These are phyloP conservation scores for Coemansia sp. DNA, from an alignment of 192 early-diverging fungal genomes.

Conservation along the genomic window DNA sequence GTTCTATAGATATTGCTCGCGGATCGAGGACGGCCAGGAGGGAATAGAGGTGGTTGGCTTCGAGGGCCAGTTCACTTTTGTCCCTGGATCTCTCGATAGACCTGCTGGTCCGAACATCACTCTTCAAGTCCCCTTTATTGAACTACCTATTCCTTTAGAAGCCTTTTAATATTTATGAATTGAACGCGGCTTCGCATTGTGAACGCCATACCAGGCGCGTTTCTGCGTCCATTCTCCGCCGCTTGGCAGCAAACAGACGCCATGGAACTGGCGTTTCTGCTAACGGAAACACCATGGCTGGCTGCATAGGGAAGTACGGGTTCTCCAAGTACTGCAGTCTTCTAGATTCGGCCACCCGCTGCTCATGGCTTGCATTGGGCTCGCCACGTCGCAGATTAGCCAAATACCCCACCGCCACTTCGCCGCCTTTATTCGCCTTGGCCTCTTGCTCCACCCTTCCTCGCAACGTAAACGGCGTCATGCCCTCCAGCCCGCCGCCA, in stretches of 20 bases:
- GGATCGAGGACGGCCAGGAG: conserved; percentile 29
- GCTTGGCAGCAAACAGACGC: conserved; percentile 37
- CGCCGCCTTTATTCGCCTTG: neutral
- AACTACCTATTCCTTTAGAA: conserved; percentile 38
- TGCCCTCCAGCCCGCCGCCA: conserved; percentile 34
- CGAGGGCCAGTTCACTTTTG: conserved; percentile 38
- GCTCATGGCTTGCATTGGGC: neutral
- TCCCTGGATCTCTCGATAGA: conserved; percentile 38
- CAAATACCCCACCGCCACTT: conserved; percentile 11
- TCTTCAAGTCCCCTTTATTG: conserved; percentile 26
- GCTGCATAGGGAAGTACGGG: conserved; percentile 43
- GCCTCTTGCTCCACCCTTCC: conserved; percentile 38
- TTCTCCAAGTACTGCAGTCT: conserved; percentile 40
- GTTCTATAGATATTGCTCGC: conserved; percentile 37
- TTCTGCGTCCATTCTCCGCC: conserved; percentile 40
- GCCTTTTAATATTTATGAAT: conserved; percentile 10
- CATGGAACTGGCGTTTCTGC: conserved; percentile 38
- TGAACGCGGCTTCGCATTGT: conserved; percentile 36
- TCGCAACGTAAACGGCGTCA: conserved; percentile 51
- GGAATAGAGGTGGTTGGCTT: conserved; percentile 22
- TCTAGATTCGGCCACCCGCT: neutral
- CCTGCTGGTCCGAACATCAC: conserved; percentile 30
- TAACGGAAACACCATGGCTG: conserved; percentile 35
- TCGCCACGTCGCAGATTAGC: conserved; percentile 11
- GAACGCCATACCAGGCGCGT: conserved; percentile 39